Evolutionary conservation across 2,329 filamentous ascomycete species (phyloP).

Genomic region (Diaporthe capsici): DNA sequence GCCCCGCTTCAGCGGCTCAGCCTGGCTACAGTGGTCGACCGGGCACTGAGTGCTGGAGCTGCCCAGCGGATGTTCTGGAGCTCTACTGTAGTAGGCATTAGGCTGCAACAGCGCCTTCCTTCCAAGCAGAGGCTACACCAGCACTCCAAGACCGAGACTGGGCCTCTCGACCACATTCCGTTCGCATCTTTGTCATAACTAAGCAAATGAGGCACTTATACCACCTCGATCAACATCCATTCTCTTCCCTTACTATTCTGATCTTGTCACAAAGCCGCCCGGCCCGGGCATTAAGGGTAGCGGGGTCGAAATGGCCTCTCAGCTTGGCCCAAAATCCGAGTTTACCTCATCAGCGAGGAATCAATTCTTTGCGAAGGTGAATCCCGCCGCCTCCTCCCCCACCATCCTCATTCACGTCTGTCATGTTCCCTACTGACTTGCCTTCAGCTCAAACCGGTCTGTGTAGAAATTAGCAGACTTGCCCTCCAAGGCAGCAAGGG

Average conservation of each 20-base stretch:
- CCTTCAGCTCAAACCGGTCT: slow-evolving; percentile 73
- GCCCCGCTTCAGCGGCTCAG: not conserved
- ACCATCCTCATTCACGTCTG: not conserved
- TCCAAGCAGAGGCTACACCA: not conserved
- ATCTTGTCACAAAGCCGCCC: slow-evolving; percentile 2
- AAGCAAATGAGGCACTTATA: not conserved
- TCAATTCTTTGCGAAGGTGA: slow-evolving; percentile 48
- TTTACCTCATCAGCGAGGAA: slow-evolving; percentile 46
- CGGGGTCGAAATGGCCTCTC: slow-evolving; percentile 34
- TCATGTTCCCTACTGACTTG: not conserved
- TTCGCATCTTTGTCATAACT: not conserved
- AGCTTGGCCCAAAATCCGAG: slow-evolving; percentile 37
- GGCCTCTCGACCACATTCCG: not conserved
- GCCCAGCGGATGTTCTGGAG: no score
- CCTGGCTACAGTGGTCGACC: not conserved
- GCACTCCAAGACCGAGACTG: not conserved
- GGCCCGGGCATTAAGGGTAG: slow-evolving; percentile 13
- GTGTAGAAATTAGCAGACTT: slow-evolving; percentile 71
- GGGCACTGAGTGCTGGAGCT: not conserved
- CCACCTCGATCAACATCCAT: no score
- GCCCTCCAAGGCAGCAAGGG: slow-evolving; percentile 62
- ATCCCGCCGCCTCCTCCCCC: not conserved
- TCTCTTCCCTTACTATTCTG: not conserved
- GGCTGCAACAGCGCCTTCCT: not conserved
- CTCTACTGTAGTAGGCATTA: not conserved